These are phyloP conservation scores for Microcyclosporella mali DNA, from an alignment of 2,329 filamentous ascomycete species.

Conservation along the genomic window DNA sequence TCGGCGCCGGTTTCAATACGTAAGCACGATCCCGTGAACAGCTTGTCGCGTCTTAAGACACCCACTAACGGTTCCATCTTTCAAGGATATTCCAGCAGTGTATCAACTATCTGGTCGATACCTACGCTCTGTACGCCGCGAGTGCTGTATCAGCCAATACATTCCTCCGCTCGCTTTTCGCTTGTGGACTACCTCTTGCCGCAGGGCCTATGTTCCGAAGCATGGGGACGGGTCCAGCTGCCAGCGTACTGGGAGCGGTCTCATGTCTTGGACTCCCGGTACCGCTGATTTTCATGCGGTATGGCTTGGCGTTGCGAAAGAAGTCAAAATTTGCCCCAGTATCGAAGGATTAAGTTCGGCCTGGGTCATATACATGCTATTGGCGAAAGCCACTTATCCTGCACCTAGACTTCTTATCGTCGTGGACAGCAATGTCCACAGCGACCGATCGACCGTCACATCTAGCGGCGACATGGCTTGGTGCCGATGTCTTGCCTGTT, in stretches of 20 bases:
- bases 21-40: too few species aligned
- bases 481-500: neutral
- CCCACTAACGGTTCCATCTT: too few species aligned
- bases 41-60: too few species aligned
- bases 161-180: constrained; percentile 41
- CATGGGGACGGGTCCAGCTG: constrained; percentile 39
- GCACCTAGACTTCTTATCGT: too few species aligned
- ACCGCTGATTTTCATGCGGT: constrained; percentile 43
- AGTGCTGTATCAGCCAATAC: constrained; percentile 47
- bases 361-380: neutral
- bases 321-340: constrained; percentile 33
- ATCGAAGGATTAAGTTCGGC: constrained; percentile 2
- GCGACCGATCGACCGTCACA: too few species aligned
- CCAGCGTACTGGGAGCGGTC: constrained; percentile 38
- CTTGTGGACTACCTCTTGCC: constrained; percentile 33
- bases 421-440: too few species aligned
- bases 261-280: constrained; percentile 37
- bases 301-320: constrained; percentile 36
- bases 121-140: constrained; percentile 37
- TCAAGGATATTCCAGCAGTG: constrained; percentile 41
- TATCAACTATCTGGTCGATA: constrained; percentile 42
- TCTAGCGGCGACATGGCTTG: neutral
- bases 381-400: too few species aligned
- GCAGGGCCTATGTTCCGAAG: constrained; percentile 37
- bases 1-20: constrained; percentile 43